Evolutionary conservation across 2,329 filamentous ascomycete species (phyloP), one percentile per base, ranked within the genome.

Genomic region (Cladosporium velox): DNA sequence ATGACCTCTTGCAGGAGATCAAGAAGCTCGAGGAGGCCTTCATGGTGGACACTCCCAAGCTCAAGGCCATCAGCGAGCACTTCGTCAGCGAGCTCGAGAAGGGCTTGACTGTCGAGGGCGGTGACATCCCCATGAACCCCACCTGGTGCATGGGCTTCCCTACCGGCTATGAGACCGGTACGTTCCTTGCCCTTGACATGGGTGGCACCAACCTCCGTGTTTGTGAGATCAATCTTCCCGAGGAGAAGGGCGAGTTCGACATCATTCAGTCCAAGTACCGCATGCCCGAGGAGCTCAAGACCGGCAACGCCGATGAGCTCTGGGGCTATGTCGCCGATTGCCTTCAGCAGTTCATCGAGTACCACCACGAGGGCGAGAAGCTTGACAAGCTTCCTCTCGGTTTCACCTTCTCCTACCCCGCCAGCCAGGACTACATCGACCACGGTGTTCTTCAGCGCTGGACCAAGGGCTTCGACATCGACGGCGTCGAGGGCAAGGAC

Each of bases 401-500:
- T 75, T 97, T 97, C 82, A 97, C 94, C 55, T 98, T 98, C 82
- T 96, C 92, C 4, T 97, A 97, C 78, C 94, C 94, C 2, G 93
- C 93, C 18, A 95, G 91, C 0, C 94, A 97, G 79, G 88, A 96
- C 73, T 94, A 93, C 80, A 93, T 97, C 75, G 92, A 97, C 72
- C 91, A 96, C 78, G 94, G 93, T 72, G 86, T 97, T 47, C 85
- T 97, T 66, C 93, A 97, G 80, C 89, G 93, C 72, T 98, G 94
- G 94, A 97, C 94, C 72, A 98, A 98, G 83, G 94, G 94, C 2
- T 97, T 97, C 76, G 93, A 97, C 77, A 96, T 98, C 78, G 86
- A 88, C 30, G 93, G 92, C 47, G 92, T 97, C 54, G 93, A 97
- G 82, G 93, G 93, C 63, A 74, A 94, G 59, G 94, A 98, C 74